Percentiles rank a stretch among this genome's conserved stretches.
These are phyloP conservation scores for Prunus fruticosa DNA, from an alignment of 306 rosid genomes.

Conservation along the genomic window DNA sequence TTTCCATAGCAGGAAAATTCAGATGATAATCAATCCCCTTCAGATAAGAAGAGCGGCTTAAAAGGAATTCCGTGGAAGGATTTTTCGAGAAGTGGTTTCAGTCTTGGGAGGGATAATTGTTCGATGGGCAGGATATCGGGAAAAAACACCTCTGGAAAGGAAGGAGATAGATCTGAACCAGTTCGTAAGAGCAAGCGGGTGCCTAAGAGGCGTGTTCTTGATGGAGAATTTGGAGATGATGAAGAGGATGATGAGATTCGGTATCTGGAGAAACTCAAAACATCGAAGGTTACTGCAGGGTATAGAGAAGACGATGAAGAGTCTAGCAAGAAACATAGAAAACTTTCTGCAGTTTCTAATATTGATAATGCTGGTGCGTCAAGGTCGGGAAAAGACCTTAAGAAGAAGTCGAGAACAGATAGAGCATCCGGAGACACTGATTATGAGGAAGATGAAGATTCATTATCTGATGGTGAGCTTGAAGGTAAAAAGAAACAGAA, in stretches of 20 bases:
- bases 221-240: conserved; percentile 63
- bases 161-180: conserved; percentile 62
- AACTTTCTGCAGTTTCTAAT: conserved; percentile 71
- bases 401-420: conserved; percentile 39
- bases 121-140: conserved; percentile 52
- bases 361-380: conserved; percentile 52
- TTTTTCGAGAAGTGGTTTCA: conserved; percentile 68
- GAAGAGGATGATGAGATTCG: conserved; percentile 86
- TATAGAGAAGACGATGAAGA: conserved; percentile 73
- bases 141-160: conserved; percentile 45
- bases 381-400: conserved; percentile 36
- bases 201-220: conserved; percentile 70
- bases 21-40: conserved; percentile 54
- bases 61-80: conserved; percentile 96
- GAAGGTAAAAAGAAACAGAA: conserved; percentile 71
- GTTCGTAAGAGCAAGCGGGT: conserved; percentile 80
- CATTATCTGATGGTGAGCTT: conserved; percentile 67
- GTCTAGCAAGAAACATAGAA: conserved; percentile 68
- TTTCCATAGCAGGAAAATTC: conserved; percentile 51
- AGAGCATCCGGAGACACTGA: conserved; percentile 37
- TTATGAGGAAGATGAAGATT: conserved; percentile 65
- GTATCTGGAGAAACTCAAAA: conserved; percentile 84
- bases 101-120: conserved; percentile 60
- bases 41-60: conserved; percentile 56
- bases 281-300: conserved; percentile 59